Evolutionary conservation across 805 yeast species (phyloP), one percentile per base, ranked within the genome.

Genomic region (Yarrowia sp.): DNA sequence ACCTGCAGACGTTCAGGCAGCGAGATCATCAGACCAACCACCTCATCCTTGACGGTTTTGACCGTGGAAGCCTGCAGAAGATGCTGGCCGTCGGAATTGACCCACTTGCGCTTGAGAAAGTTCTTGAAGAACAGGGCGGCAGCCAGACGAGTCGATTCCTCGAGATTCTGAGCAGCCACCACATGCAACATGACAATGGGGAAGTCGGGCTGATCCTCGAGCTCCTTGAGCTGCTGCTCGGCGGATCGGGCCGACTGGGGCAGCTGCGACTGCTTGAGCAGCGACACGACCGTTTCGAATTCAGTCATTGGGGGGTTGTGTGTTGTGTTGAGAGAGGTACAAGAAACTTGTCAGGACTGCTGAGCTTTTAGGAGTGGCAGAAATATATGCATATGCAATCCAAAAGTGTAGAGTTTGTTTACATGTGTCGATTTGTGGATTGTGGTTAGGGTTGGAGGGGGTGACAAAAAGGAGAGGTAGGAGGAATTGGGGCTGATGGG

Each of bases 61-160:
- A 90, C 90, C 75, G 93, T 97, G 5, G 80, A 79, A 0, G 75
- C 70, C 1, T 88, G 82, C 38, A 93, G 80, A 69, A 87, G 75
- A 76, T 95, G 88, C 64, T 84, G 84, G 8, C 99, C 98, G 67
- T 91, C 89, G 72, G 91, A 97, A 77, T 92, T 92, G 64, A 90
- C 88, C 98, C 97, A 95, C 73, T 85, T 88, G 65, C 97, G 82
- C 74, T 86, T 89, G 71, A 95, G 83, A 71, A 92, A 84, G 77
- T 95, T 95, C 77, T 95, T 95, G 80, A 95, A 92, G 78, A 89
- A 92, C 67, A 96, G 80, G 0, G 97, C 92, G 19, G 91, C 97
- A 0, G 99, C 97, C 59, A 93, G 81, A 71, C 98, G 83, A 0
- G 89, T 85, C 1, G 90, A 81, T 5, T 77, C 76, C 3, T 84